Conservation (phyloP, 805 yeast genomes). For the Saturnispora gosingensis region DNA sequence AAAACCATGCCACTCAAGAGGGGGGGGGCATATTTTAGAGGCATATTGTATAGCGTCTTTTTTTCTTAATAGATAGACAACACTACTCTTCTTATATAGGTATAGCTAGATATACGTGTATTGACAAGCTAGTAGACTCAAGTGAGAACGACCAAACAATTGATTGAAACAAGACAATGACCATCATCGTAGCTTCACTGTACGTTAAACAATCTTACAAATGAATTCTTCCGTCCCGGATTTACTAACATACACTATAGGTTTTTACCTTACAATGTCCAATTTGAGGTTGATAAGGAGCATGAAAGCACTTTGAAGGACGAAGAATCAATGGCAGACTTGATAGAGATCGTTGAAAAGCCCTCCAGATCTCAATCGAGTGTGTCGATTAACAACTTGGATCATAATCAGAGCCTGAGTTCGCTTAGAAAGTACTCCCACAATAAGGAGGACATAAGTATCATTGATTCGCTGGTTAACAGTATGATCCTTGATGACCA, state of each 20-base stretch:
- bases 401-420: background rate
- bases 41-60: background rate
- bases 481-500: background rate
- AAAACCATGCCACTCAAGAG: background rate
- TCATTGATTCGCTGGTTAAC: constrained; percentile 1
- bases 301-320: constrained; percentile 9
- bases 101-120: background rate
- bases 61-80: background rate
- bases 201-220: constrained; percentile 28
- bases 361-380: background rate
- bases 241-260: constrained; percentile 24
- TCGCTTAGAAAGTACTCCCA: background rate
- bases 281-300: constrained; percentile 37
- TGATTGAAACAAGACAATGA: constrained; percentile 32
- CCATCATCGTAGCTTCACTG: constrained; percentile 62
- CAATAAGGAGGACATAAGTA: constrained; percentile 6
- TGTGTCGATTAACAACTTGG: background rate
- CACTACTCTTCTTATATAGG: background rate
- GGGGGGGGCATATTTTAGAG: background rate
- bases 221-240: background rate
- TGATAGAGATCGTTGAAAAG: constrained; percentile 21
- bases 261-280: constrained; percentile 70
- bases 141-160: background rate
- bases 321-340: constrained; percentile 16
- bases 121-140: background rate